A percentile compares a stretch with the other conserved stretches of the same genome.
Conservation (phyloP, 2,329 filamentous ascomycete genomes). For the Talaromyces sp. region DNA sequence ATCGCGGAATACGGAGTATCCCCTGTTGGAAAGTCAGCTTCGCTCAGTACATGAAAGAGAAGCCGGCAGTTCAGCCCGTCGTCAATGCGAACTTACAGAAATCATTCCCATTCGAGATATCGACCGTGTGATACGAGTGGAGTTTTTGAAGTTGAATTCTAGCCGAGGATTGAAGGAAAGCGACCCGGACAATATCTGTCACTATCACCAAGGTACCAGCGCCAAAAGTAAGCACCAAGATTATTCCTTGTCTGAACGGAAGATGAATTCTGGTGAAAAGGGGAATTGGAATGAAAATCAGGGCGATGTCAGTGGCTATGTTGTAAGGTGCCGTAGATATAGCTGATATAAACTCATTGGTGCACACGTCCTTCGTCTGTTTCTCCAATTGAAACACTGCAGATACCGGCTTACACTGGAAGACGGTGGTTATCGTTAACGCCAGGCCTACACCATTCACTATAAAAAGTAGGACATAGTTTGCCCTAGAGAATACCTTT, state of each 20-base stretch:
- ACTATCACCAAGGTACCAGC: background rate
- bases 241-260: background rate
- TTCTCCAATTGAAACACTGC: background rate
- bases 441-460: background rate
- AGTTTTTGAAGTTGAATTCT: background rate
- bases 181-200: background rate
- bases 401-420: background rate
- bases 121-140: background rate
- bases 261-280: background rate
- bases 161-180: background rate
- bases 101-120: background rate
- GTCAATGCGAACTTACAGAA: background rate
- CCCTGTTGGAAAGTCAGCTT: background rate
- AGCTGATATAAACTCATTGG: background rate
- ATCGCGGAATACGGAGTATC: background rate
- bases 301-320: background rate
- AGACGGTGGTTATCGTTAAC: background rate
- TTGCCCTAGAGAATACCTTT: background rate
- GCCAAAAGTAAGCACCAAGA: background rate
- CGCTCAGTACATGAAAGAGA: background rate
- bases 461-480: background rate
- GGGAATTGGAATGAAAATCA: background rate
- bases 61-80: background rate
- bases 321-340: background rate
- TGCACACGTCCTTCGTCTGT: background rate